A percentile compares a stretch with the other conserved stretches of the same genome.
These are phyloP conservation scores for Solanum verrucosum DNA, from an alignment of 257 asterid species.

Conservation along the genomic window DNA sequence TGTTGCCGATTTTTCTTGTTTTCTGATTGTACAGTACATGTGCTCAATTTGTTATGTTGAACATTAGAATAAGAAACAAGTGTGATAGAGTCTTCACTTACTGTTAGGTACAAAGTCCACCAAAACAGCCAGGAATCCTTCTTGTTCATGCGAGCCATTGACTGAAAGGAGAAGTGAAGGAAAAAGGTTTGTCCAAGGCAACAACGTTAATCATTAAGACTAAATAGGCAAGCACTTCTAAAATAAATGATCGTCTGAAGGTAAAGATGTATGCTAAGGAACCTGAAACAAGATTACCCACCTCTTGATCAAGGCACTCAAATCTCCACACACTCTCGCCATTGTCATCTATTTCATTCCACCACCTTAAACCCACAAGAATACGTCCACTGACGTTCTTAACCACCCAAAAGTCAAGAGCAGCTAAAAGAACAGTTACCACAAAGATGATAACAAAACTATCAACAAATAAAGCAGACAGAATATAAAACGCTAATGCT, in stretches of 20 bases:
- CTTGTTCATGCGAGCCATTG: slow-evolving; percentile 93
- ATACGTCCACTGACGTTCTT: slow-evolving; percentile 97
- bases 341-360: slow-evolving; percentile 87
- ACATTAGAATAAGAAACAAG: not conserved
- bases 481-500: slow-evolving; percentile 89
- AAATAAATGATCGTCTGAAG: not conserved
- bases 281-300: slow-evolving; percentile 8
- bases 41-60: not conserved
- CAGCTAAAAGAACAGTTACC: slow-evolving; percentile 81
- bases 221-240: not conserved
- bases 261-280: not conserved
- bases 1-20: not conserved
- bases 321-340: slow-evolving; percentile 94
- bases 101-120: slow-evolving; percentile 95
- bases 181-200: not conserved
- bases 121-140: slow-evolving; percentile 98
- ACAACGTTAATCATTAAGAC: not conserved
- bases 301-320: slow-evolving; percentile 84
- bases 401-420: slow-evolving; percentile 97
- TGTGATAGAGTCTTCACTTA: slow-evolving; percentile 22
- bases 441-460: slow-evolving; percentile 92
- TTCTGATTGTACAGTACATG: not conserved
- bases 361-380: slow-evolving; percentile 96
- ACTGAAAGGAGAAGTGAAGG: slow-evolving; percentile 35
- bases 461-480: slow-evolving; percentile 75